Conservation (phyloP, 164 flowering plant genomes). For the Liriodendron chinense region DNA sequence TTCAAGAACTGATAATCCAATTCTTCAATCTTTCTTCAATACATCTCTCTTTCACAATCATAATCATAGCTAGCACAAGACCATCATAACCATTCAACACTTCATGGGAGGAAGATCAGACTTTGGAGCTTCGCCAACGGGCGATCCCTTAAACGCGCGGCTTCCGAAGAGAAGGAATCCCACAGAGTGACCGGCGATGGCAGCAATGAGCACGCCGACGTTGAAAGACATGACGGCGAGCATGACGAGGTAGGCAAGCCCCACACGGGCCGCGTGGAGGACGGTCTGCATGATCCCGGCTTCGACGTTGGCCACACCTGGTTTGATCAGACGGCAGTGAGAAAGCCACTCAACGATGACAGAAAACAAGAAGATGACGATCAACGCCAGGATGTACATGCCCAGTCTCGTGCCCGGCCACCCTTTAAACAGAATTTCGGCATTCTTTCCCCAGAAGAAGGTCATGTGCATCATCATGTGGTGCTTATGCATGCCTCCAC, state of each 20-base stretch:
- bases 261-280: slow-evolving; percentile 18
- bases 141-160: neutral
- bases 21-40: too few relatives aligned
- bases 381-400: slow-evolving; percentile 41
- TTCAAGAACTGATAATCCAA: too few relatives aligned
- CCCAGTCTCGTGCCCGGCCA: slow-evolving; percentile 45
- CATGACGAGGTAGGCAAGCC: slow-evolving; percentile 37
- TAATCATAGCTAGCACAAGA: too few relatives aligned
- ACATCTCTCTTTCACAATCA: too few relatives aligned
- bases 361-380: slow-evolving; percentile 32
- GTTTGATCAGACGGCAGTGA: slow-evolving; percentile 13
- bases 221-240: slow-evolving; percentile 41
- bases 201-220: slow-evolving; percentile 20
- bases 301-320: slow-evolving; percentile 13
- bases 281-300: slow-evolving; percentile 20
- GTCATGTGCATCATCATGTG: slow-evolving; percentile 43
- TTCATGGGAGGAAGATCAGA: slow-evolving; percentile 9
- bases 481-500: neutral
- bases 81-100: neutral
- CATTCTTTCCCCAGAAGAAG: slow-evolving; percentile 47
- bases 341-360: slow-evolving; percentile 39
- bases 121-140: neutral
- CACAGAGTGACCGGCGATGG: slow-evolving; percentile 30
- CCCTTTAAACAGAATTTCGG: slow-evolving; percentile 39
- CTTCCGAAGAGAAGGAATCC: slow-evolving; percentile 30